Evolutionary conservation across 2,329 filamentous ascomycete genomes (phyloP), one percentile per base, ranked within the genome.

Genomic region (Penicillium sp.): DNA sequence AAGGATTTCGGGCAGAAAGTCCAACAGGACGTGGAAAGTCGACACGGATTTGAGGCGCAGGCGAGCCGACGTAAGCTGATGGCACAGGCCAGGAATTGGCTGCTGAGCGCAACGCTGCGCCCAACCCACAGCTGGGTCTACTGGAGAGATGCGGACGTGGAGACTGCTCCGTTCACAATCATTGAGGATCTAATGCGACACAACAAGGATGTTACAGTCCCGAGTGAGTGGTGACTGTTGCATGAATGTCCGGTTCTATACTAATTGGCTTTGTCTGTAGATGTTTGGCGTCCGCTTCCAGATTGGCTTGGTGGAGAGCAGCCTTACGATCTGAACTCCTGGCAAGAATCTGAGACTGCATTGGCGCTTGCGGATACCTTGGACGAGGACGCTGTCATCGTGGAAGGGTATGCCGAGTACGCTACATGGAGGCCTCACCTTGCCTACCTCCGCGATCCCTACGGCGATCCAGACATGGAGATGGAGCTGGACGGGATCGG

Each of bases 401-500:
- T 99, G 5, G 94, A 99, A 75, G 94, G 94, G 17, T 99, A 99
- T 70, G 94, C 94, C 57, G 94, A 99, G 77, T 99, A 99, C 73
- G 94, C 94, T 19, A 99, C 94, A 1, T 99, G 94, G 94, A 84
- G 94, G 62, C 94, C 94, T 40, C 94, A 99, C 82, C 81, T 99
- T 69, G 94, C 94, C 40, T 99, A 99, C 72, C 84, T 99, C 8
- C 88, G 94, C 57, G 94, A 99, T 71, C 94, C 94, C 2, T 97
- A 96, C 68, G 94, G 94, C 37, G 94, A 99, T 70, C 93, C 93
- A 19, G 94, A 99, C 71, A 97, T 97, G 88, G 94, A 99, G 73
- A 97, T 99, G 94, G 94, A 99, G 68, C 93, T 99, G 66, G 94
- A 99, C 66, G 94, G 94, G 63, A 92, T 99, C 44, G 93, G 94